Conservation (phyloP, 352 stramenopile species). For the Phytophthora syringae region DNA sequence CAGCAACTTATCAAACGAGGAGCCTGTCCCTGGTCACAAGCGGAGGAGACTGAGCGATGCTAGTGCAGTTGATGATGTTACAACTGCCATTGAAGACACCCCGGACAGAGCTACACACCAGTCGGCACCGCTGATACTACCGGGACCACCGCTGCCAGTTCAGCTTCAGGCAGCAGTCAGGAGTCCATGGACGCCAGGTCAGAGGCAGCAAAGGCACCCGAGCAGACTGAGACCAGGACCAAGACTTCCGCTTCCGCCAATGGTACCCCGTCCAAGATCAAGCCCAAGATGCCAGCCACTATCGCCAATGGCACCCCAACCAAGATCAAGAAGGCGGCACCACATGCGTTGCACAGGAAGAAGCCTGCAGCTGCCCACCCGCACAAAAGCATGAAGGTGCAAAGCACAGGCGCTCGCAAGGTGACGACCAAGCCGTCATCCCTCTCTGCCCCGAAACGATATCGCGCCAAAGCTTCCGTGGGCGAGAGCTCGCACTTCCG, state of each 20-base stretch:
- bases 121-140: constrained; percentile 4
- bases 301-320: constrained; percentile 13
- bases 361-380: constrained; percentile 21
- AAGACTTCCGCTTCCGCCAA: not conserved
- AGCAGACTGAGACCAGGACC: constrained; percentile 13
- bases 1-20: constrained; percentile 1
- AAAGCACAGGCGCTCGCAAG: constrained; percentile 22
- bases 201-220: not conserved
- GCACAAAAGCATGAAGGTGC: constrained; percentile 28
- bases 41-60: constrained; percentile 28
- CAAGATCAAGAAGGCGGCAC: constrained; percentile 24
- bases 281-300: not conserved
- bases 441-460: constrained; percentile 39
- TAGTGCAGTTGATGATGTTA: constrained; percentile 9
- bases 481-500: constrained; percentile 38
- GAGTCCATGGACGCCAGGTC: constrained; percentile 12
- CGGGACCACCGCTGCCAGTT: not conserved
- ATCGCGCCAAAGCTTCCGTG: constrained; percentile 39
- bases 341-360: constrained; percentile 21
- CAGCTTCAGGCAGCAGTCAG: constrained; percentile 17
- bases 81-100: constrained; percentile 7
- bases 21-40: constrained; percentile 20
- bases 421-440: constrained; percentile 28
- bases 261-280: constrained; percentile 1
- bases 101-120: constrained; percentile 1